These are phyloP conservation scores for Wallacemonas rigidus DNA, from an alignment of 208 protist species.

Conservation along the genomic window DNA sequence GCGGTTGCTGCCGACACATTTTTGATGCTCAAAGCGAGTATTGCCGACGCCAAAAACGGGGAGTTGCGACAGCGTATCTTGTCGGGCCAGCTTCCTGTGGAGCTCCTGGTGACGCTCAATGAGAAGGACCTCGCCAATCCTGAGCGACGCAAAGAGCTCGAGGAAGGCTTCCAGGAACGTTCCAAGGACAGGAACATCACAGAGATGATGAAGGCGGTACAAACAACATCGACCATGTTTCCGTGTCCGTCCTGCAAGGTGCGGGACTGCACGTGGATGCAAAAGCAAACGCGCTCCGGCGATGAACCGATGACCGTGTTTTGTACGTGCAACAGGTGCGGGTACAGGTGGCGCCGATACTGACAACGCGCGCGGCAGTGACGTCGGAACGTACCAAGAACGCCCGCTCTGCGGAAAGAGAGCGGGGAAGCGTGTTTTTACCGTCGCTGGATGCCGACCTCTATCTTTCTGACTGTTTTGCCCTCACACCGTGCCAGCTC, in stretches of 20 bases:
- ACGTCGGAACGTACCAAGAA: neutral
- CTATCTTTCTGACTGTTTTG: no score
- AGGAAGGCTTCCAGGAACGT: conserved; percentile 67
- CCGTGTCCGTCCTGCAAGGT: conserved; percentile 84
- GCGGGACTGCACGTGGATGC: conserved; percentile 88
- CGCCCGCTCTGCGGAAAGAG: no score
- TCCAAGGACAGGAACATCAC: conserved; percentile 81
- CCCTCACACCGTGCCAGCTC: no score
- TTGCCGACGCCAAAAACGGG: conserved; percentile 75
- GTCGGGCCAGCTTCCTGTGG: conserved; percentile 63
- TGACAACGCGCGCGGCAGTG: conserved; percentile 24
- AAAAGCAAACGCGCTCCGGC: conserved; percentile 96
- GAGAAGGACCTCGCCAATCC: conserved; percentile 84
- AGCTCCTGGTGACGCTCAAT: conserved; percentile 67
- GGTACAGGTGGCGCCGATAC: conserved; percentile 68
- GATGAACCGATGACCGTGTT: conserved; percentile 99
- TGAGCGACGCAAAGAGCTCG: conserved; percentile 57
- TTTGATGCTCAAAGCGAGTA: conserved; percentile 61
- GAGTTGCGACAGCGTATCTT: conserved; percentile 60
- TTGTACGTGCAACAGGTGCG: conserved; percentile 93
- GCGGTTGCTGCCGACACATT: conserved; percentile 62
- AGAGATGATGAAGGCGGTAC: conserved; percentile 68
- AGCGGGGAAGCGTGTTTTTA: no score
- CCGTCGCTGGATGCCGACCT: no score
- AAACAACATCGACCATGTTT: conserved; percentile 84